Percentiles rank a stretch among this genome's conserved stretches.
Evolutionary conservation across 148 eudicot genomes (phyloP).

Genomic region (Suaeda aralocaspica): DNA sequence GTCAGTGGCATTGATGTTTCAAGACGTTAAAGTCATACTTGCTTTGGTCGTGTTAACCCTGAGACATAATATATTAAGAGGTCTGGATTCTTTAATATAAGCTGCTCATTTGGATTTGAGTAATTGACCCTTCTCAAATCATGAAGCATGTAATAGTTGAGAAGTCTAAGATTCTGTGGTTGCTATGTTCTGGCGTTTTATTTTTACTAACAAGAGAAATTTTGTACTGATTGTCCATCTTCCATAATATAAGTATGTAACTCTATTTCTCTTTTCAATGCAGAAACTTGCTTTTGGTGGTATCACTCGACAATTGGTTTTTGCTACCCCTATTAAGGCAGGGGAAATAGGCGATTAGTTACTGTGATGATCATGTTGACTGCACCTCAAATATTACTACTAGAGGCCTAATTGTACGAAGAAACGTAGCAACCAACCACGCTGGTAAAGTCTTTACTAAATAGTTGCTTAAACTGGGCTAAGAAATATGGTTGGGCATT

Average conservation of each 20-base stretch:
- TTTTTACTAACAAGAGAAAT: background rate
- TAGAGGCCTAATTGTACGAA: background rate
- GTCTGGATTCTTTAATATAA: background rate
- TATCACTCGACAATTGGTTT: conserved; percentile 7
- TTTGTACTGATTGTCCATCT: background rate
- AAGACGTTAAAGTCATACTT: too few species aligned
- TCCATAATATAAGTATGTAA: background rate
- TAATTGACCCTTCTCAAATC: background rate
- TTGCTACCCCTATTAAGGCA: conserved; percentile 2
- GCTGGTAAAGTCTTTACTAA: background rate
- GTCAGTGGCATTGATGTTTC: too few species aligned
- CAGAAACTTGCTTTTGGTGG: conserved; percentile 10
- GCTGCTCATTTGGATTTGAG: background rate
- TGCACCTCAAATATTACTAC: background rate
- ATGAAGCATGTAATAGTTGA: background rate
- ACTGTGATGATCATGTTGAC: conserved; percentile 10
- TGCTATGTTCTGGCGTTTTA: background rate
- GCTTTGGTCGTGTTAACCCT: too few species aligned
- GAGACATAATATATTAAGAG: too few species aligned
- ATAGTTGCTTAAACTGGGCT: background rate
- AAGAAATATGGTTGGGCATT: conserved; percentile 48
- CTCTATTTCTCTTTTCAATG: background rate
- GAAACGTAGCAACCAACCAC: background rate
- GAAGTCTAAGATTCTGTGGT: background rate
- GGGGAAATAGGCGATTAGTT: background rate